These are phyloP conservation scores for Euphorbia celastroides DNA, from an alignment of 441 rosid species.

Conservation along the genomic window DNA sequence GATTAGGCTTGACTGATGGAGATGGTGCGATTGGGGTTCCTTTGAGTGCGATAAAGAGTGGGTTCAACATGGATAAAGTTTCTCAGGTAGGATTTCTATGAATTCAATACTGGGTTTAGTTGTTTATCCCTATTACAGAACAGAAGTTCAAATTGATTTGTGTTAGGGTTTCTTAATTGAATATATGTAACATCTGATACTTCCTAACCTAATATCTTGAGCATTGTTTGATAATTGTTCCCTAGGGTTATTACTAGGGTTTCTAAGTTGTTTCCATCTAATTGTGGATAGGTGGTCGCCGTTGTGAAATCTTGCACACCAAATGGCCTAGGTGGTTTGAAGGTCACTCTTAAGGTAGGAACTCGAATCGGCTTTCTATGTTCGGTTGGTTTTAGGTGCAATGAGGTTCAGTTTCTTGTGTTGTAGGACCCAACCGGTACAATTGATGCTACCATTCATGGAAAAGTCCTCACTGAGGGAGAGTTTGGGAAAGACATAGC, in stretches of 20 bases:
- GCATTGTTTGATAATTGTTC: not conserved
- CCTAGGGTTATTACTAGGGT: not conserved
- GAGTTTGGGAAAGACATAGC: slow-evolving; percentile 56
- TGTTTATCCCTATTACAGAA: not conserved
- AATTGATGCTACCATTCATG: slow-evolving; percentile 67
- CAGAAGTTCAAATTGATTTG: not conserved
- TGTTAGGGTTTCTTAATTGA: not conserved
- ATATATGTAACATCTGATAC: not conserved
- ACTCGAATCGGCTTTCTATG: not conserved
- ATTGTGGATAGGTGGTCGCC: slow-evolving; percentile 49
- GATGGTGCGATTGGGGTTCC: slow-evolving; percentile 68
- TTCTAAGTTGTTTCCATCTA: not conserved
- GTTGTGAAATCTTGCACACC: slow-evolving; percentile 59
- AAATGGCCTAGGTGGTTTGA: slow-evolving; percentile 78
- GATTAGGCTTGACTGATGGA: slow-evolving; percentile 1
- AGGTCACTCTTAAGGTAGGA: slow-evolving; percentile 76
- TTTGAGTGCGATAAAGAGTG: slow-evolving; percentile 46
- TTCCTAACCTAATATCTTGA: not conserved
- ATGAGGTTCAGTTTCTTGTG: slow-evolving; percentile 13
- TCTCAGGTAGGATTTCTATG: slow-evolving; percentile 40
- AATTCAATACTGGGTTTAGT: not conserved
- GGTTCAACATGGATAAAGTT: slow-evolving; percentile 34
- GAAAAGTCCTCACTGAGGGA: slow-evolving; percentile 44
- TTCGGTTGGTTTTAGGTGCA: not conserved
- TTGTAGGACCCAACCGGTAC: slow-evolving; percentile 77